A percentile compares a stretch with the other conserved stretches of the same genome.
These are phyloP conservation scores for Cryptosporidium ryanae DNA, from an alignment of 169 alveolate species.

Conservation along the genomic window DNA sequence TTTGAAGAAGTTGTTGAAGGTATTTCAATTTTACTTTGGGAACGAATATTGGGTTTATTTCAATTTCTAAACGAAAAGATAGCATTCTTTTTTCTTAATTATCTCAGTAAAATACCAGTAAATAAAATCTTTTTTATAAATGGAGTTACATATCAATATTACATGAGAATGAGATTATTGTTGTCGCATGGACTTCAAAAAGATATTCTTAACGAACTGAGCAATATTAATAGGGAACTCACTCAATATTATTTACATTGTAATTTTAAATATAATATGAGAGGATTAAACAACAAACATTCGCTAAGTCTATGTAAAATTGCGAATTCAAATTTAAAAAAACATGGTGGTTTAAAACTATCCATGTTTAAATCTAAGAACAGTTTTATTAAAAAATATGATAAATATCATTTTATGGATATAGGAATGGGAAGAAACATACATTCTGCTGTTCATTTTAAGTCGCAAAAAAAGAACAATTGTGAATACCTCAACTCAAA, in stretches of 20 bases:
- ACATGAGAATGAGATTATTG: conserved; percentile 18
- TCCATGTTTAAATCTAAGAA: not conserved
- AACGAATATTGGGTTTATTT: conserved; percentile 8
- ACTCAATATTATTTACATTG: not conserved
- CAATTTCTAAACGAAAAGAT: not conserved
- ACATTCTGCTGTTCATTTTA: not conserved
- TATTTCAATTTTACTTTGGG: conserved; percentile 35
- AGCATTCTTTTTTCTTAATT: conserved; percentile 1
- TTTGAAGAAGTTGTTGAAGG: conserved; percentile 3
- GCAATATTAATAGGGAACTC: not conserved
- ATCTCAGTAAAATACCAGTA: conserved; percentile 12
- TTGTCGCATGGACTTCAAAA: conserved; percentile 5
- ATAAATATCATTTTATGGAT: not conserved
- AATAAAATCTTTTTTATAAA: not conserved
- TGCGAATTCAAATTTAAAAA: not conserved
- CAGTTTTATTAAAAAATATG: not conserved
- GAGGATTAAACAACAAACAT: not conserved
- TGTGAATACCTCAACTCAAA: not conserved
- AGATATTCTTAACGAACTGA: not conserved
- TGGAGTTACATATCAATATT: conserved; percentile 2
- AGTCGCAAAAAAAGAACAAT: not conserved
- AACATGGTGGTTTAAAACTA: not conserved
- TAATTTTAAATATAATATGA: not conserved
- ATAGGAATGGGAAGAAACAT: not conserved
- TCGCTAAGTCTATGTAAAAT: not conserved